A percentile compares a stretch with the other conserved stretches of the same genome.
Conservation (phyloP, 2,329 filamentous ascomycete species). For the Penicillium sp. region DNA sequence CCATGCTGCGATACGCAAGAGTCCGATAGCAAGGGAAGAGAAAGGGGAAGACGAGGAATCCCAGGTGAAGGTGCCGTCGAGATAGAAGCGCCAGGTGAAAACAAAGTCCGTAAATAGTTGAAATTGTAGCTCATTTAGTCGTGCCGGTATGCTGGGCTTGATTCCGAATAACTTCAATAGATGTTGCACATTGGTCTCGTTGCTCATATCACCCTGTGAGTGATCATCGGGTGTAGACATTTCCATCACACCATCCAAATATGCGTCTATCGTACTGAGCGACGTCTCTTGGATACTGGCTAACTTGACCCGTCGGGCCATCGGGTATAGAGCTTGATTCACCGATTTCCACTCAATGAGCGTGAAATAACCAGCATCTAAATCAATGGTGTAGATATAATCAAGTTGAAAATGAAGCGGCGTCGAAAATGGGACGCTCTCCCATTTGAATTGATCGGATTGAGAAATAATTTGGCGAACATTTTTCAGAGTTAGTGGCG, state of each 20-base stretch:
- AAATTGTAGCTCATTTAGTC: slow-evolving; percentile 12
- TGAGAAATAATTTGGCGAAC: slow-evolving; percentile 1
- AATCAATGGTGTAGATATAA: slow-evolving; percentile 2
- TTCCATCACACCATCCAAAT: background rate
- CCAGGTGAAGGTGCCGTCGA: slow-evolving; percentile 1
- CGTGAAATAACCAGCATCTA: slow-evolving; percentile 1
- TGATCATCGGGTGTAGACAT: background rate
- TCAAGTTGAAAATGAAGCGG: slow-evolving; percentile 2
- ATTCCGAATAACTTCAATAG: background rate
- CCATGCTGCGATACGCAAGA: slow-evolving; percentile 24
- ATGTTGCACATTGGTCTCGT: slow-evolving; percentile 1
- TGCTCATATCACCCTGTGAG: background rate
- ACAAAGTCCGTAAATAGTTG: slow-evolving; percentile 9
- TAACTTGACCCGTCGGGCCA: background rate
- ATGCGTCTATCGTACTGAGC: background rate
- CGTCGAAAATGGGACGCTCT: background rate
- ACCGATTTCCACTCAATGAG: background rate
- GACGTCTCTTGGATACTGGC: background rate
- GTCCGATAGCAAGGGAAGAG: slow-evolving; percentile 14
- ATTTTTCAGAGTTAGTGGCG: slow-evolving; percentile 3
- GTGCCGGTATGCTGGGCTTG: background rate
- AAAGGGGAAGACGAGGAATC: background rate
- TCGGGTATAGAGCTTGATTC: background rate
- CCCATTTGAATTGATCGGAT: background rate
- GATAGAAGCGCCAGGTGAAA: slow-evolving; percentile 5